Conservation (phyloP, 2,329 filamentous ascomycete species). For the Aspergillus puulaauensis region DNA sequence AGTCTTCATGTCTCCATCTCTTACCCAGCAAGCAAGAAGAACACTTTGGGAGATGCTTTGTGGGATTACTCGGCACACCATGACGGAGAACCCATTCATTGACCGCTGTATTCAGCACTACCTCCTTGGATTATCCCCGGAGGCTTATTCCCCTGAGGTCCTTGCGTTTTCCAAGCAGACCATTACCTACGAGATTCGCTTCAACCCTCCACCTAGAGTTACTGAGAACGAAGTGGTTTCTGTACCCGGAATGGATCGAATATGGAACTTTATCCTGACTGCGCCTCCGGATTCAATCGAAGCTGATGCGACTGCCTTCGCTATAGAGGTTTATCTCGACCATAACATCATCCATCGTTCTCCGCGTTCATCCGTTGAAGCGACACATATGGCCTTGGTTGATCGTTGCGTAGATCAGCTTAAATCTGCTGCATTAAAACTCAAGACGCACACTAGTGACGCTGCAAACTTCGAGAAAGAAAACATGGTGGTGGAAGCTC, state of each 20-base stretch:
- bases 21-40: conserved; percentile 61
- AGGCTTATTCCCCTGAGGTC: conserved; percentile 39
- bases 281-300: conserved; percentile 67
- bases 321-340: conserved; percentile 73
- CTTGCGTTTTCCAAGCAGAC: conserved; percentile 45
- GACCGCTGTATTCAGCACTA: conserved; percentile 46
- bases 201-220: conserved; percentile 52
- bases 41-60: conserved; percentile 70
- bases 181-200: conserved; percentile 53
- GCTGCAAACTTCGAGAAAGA: conserved; percentile 50
- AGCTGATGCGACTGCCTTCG: conserved; percentile 64
- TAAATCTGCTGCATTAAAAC: conserved; percentile 58
- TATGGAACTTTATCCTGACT: conserved; percentile 81
- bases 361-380: conserved; percentile 49
- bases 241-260: conserved; percentile 61
- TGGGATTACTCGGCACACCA: conserved; percentile 28
- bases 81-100: conserved; percentile 40
- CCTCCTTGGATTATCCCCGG: conserved; percentile 39
- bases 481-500: conserved; percentile 52
- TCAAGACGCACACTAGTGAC: conserved; percentile 51
- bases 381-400: conserved; percentile 68
- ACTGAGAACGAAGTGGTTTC: conserved; percentile 41
- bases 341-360: conserved; percentile 43
- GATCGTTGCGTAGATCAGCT: conserved; percentile 72
- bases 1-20: conserved; percentile 65